Conservation (phyloP, 2,329 filamentous ascomycete genomes). For the Fusarium coicis region DNA sequence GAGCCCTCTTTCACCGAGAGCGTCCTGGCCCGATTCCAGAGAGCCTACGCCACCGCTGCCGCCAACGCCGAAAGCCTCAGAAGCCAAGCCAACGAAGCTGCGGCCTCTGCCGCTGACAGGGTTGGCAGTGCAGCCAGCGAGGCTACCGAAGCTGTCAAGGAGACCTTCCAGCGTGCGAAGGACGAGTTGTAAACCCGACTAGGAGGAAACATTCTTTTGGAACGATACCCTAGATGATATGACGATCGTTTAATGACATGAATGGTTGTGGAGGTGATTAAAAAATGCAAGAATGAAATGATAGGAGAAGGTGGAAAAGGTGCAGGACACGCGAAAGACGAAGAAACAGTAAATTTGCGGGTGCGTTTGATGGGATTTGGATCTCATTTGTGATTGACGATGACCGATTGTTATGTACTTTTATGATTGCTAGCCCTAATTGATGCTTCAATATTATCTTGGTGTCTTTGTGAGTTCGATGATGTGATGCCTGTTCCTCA, state of each 20-base stretch:
- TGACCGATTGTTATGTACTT: constrained; percentile 30
- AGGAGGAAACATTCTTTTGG: constrained; percentile 40
- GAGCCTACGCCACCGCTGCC: constrained; percentile 75
- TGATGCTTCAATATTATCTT: constrained; percentile 4
- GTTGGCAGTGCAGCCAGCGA: constrained; percentile 53
- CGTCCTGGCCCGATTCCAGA: constrained; percentile 76
- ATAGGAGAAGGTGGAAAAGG: constrained; percentile 7
- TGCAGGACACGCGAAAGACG: constrained; percentile 22
- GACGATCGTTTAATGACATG: constrained; percentile 43
- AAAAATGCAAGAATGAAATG: constrained; percentile 20
- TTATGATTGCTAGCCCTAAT: constrained; percentile 32
- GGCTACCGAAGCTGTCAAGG: constrained; percentile 57
- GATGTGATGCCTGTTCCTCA: neutral
- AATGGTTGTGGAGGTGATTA: constrained; percentile 9
- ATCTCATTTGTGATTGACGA: constrained; percentile 31
- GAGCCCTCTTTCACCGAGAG: constrained; percentile 86
- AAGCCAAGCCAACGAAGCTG: constrained; percentile 49
- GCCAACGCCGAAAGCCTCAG: constrained; percentile 62
- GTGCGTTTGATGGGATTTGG: constrained; percentile 39
- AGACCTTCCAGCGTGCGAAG: constrained; percentile 48
- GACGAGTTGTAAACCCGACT: constrained; percentile 54
- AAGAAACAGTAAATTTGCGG: constrained; percentile 17
- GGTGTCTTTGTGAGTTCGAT: accelerated
- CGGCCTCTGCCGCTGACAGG: constrained; percentile 49
- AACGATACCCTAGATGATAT: constrained; percentile 45